phyloP scores from a whole-genome alignment of 371 early-diverging fungal genomes.

The Massospora cicadina region DNA sequence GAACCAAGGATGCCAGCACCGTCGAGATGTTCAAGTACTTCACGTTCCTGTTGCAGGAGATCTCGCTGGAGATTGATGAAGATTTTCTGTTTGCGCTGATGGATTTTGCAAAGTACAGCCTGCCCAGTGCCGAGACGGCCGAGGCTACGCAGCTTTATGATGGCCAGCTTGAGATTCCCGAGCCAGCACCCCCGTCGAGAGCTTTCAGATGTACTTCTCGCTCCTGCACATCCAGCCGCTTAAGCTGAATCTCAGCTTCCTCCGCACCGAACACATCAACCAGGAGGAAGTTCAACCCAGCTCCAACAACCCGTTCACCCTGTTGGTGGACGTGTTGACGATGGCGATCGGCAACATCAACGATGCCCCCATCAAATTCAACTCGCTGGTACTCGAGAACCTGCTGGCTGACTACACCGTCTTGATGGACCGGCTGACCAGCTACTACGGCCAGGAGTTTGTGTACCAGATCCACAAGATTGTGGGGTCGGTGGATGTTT shows the following conservation, averaged over 20 bases:
- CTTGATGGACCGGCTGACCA: constrained; percentile 53
- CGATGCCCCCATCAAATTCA: constrained; percentile 78
- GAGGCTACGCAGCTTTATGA: constrained; percentile 21
- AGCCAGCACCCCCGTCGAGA: constrained; percentile 43
- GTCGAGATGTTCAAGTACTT: constrained; percentile 84
- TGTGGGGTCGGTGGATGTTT: constrained; percentile 89
- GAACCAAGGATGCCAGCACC: constrained; percentile 71
- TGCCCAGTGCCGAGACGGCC: constrained; percentile 19
- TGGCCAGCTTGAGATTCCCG: constrained; percentile 44
- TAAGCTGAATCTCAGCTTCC: constrained; percentile 82
- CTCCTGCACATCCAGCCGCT: constrained; percentile 85
- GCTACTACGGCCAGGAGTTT: constrained; percentile 78
- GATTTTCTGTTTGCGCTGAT: constrained; percentile 68
- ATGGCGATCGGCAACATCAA: constrained; percentile 85
- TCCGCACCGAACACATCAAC: constrained; percentile 57
- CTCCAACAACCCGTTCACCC: constrained; percentile 25
- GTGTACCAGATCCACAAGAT: constrained; percentile 84
- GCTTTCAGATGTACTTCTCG: constrained; percentile 78
- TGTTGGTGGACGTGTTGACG: constrained; percentile 72
- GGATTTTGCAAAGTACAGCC: constrained; percentile 64
- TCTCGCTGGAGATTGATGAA: constrained; percentile 83
- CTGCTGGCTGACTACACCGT: constrained; percentile 58
- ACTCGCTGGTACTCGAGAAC: constrained; percentile 83
- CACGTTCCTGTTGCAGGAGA: constrained; percentile 71
- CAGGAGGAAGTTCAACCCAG: constrained; percentile 15